These are phyloP conservation scores for Globisporangium perplexum DNA, from an alignment of 352 stramenopile genomes.

Conservation along the genomic window DNA sequence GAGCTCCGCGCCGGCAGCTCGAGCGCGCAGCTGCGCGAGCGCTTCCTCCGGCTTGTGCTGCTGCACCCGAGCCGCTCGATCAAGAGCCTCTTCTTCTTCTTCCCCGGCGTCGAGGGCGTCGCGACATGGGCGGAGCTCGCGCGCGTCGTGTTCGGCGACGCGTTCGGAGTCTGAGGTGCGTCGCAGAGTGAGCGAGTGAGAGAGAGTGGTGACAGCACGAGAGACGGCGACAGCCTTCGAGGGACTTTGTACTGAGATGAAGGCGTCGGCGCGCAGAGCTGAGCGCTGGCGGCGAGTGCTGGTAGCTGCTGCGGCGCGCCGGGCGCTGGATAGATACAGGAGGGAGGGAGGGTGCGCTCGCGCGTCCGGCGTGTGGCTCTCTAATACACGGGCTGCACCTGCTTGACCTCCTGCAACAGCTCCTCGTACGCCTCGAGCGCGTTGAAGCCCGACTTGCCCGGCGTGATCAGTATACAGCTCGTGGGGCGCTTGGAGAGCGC, in stretches of 20 bases:
- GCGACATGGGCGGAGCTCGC: conserved; percentile 62
- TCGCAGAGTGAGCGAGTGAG: not conserved
- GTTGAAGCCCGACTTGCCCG: conserved; percentile 89
- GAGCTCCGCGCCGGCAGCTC: conserved; percentile 17
- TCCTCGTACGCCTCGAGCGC: conserved; percentile 89
- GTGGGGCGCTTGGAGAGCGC: conserved; percentile 98
- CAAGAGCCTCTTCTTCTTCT: conserved; percentile 67
- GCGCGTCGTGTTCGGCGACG: conserved; percentile 47
- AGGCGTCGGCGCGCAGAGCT: not conserved
- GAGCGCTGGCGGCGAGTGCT: not conserved
- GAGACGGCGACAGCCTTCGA: not conserved
- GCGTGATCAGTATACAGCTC: conserved; percentile 97
- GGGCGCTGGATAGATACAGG: conserved; percentile 20
- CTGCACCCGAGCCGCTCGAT: conserved; percentile 74
- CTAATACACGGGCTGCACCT: conserved; percentile 85
- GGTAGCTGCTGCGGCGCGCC: not conserved
- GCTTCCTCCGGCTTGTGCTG: conserved; percentile 68
- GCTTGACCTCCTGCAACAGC: conserved; percentile 84
- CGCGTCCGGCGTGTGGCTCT: conserved; percentile 4
- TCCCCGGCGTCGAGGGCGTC: conserved; percentile 30
- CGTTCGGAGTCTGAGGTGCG: conserved; percentile 26
- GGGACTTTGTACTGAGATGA: not conserved
- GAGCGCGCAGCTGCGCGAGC: conserved; percentile 28
- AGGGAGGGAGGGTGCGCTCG: conserved; percentile 13
- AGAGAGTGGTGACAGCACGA: not conserved